Evolutionary conservation across 2,329 filamentous ascomycete species (phyloP), one percentile per base, ranked within the genome.

Genomic region (Xylariaceae sp.): DNA sequence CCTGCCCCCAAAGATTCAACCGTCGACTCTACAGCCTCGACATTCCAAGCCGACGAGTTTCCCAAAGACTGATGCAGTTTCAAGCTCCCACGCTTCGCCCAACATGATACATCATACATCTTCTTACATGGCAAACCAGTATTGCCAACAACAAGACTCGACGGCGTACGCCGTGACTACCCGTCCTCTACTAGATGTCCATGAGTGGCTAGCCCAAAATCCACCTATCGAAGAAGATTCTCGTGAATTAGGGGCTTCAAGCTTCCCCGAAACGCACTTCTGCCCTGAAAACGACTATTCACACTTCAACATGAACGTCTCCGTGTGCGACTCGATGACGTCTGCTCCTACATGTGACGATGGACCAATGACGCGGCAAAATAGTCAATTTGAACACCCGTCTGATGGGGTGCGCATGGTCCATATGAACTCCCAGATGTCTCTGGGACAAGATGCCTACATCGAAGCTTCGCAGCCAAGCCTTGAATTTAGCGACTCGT

Each of bases 171-270:
- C 22, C 22, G 22, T 27, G 22, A 45, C 52, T 42, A 57, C 64
- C 12, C 63, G 63, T 31, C 58, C 70, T 36, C 66, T 74, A 48
- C 59, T 74, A 53, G 65, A 70, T 41, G 71, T 72, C 5, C 62
- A 59, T 33, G 67, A 63, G 35, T 76, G 68, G 48, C 58, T 76
- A 45, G 68, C 69, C 15, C 52, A 56, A 35, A 47, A 59, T 27
- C 22, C 22, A 7, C 22, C 22, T 5, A 7, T 27, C 12, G 58
- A 62, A 19, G 61, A 59, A 7, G 38, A 52, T 22, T 46, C 49
- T 3, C 30, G 48, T 6, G 41, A 56, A 39, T 39, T 50, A 27
- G 44, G 53, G 19, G 40, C 54, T 33, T 54, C 55, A 39, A 47
- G 50, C 27, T 48, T 58, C 27, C 50, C 55, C 5, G 39, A 42